Evolutionary conservation across 805 yeast genomes (phyloP).

Genomic region (Millerago galiae): DNA sequence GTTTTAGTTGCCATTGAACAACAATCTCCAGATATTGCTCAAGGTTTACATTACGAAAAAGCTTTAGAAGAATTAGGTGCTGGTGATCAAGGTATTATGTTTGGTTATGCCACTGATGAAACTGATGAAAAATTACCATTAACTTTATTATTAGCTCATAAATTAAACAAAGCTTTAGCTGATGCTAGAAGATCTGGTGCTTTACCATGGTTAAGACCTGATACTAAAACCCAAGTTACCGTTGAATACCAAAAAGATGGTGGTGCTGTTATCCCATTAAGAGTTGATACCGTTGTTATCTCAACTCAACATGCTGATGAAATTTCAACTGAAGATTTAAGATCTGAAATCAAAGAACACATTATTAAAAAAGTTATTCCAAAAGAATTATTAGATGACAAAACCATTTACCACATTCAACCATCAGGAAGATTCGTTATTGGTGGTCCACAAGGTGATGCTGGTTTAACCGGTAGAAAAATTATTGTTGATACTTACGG

Average conservation of each 20-base stretch:
- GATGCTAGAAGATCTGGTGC: slow-evolving; percentile 95
- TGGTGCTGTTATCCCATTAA: slow-evolving; percentile 92
- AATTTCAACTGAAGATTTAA: slow-evolving; percentile 88
- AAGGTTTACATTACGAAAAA: slow-evolving; percentile 96
- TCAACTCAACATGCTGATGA: slow-evolving; percentile 98
- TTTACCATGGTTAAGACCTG: slow-evolving; percentile 97
- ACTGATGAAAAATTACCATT: slow-evolving; percentile 96
- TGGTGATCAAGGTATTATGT: slow-evolving; percentile 99
- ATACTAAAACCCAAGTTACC: slow-evolving; percentile 99
- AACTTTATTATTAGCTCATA: slow-evolving; percentile 90
- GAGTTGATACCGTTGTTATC: slow-evolving; percentile 96
- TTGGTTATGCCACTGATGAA: slow-evolving; percentile 99
- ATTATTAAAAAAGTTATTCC: slow-evolving; percentile 91
- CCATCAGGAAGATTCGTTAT: slow-evolving; percentile 99
- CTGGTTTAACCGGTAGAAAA: slow-evolving; percentile 99
- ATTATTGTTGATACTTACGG: slow-evolving; percentile 99
- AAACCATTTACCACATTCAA: slow-evolving; percentile 96
- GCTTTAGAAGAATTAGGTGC: slow-evolving; percentile 97
- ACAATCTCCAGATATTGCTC: slow-evolving; percentile 98
- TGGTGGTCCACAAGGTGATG: slow-evolving; percentile 99
- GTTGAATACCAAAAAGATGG: slow-evolving; percentile 90
- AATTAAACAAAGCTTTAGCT: slow-evolving; percentile 94
- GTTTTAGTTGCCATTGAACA: slow-evolving; percentile 98
- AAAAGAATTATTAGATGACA: slow-evolving; percentile 81
- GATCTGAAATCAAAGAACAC: slow-evolving; percentile 70